A percentile compares a stretch with the other conserved stretches of the same genome.
phyloP scores from a whole-genome alignment of 148 eudicot genomes.

The Talinum fruticosum region DNA sequence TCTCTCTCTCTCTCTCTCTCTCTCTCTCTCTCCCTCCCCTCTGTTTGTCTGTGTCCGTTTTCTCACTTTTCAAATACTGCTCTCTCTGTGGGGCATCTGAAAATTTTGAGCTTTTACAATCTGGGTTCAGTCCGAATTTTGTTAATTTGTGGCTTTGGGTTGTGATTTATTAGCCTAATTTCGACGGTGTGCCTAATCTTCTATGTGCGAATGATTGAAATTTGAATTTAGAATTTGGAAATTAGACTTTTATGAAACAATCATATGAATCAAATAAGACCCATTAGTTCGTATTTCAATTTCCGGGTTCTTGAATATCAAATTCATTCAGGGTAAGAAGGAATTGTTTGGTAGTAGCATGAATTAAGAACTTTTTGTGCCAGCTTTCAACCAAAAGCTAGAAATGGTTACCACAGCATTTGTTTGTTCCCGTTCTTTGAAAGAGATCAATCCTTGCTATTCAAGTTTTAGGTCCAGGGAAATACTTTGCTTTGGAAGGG shows the following conservation, averaged over 20 bases:
- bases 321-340: no score
- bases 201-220: not conserved
- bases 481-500: not conserved
- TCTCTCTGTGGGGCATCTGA: not conserved
- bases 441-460: no score
- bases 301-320: no score
- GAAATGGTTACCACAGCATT: no score
- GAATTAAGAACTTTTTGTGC: not conserved
- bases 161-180: not conserved
- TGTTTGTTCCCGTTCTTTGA: no score
- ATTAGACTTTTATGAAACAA: not conserved
- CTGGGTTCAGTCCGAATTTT: not conserved
- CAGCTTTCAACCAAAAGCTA: no score
- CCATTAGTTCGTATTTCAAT: no score
- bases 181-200: no score
- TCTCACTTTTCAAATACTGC: not conserved
- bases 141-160: not conserved
- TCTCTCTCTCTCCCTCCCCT: not conserved
- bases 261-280: no score
- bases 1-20: constrained; percentile 1
- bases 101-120: not conserved
- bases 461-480: no score
- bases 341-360: no score
- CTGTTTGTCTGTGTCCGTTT: not conserved
- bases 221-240: not conserved